Base-by-base conservation (phyloP, 176 grass and related monocot genomes). In the Bromus sterilis region DNA sequence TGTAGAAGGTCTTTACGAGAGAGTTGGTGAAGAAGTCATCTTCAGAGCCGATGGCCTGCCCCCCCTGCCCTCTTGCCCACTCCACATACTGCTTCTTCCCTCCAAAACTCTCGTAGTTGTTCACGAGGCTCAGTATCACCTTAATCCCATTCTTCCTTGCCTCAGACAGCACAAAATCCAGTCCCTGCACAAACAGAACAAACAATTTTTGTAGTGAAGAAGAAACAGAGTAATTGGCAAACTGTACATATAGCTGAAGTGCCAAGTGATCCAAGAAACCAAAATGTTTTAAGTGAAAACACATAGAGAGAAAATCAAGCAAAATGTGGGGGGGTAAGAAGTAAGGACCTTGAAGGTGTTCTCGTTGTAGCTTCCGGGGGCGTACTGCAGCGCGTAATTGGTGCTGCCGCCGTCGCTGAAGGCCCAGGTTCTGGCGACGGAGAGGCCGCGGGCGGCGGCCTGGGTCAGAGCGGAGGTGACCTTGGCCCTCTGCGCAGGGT, bases 41-140 rank as follows among this genome's bases (percentile, higher is more conserved):
- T 2, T 93, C 93, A 21, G 93, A 93, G 26, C 74, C 91, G 87
- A 99, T 91, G 82, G 31, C 32, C 83, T 96, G 97, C 48, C 93
- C 93, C 66, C 85, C 93, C 66, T 85, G 87, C 69, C 51, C 76
- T 80, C 93, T 99, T 14, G 89, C 97, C 97, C 97, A 99, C 56
- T 89, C n/a, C 71, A 96, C 91, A 72, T 99, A 99, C 81, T 99
- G 93, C 89, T 89, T 93, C 80, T 78, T 99, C 82, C 97, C 97
- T 86, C 97, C 97, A 66, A 89, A 93, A 77, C 1, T 89, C 0
- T 99, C 91, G 4, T 96, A 99, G 49, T 79, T 96, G 84, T 99
- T 91, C 77, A 95, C 97, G 63, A 99, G 87, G 77, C 97, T 85
- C 82, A 96, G 61, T 56, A 99, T 93, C 74, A 99, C 65, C 79